Evolutionary conservation across 495 filamentous ascomycete species (phyloP).

Genomic region (Penicillium crystallinum): DNA sequence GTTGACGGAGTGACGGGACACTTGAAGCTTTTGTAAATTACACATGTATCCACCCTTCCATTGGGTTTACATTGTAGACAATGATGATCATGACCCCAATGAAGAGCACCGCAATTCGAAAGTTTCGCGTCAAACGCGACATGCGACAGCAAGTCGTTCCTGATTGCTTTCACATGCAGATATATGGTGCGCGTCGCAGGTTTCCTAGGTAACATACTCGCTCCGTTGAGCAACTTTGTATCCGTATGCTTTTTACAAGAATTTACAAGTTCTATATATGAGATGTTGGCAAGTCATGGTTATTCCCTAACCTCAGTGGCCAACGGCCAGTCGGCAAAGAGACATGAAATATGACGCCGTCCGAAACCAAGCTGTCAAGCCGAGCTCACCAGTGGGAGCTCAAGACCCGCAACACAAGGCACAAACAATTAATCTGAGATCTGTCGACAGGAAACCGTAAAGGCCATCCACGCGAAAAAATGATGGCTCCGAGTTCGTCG

Average conservation of each 20-base stretch:
- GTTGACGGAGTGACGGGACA: constrained; percentile 82
- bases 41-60: constrained; percentile 5
- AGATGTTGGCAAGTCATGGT: constrained; percentile 77
- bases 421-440: constrained; percentile 68
- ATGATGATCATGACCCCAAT: constrained; percentile 26
- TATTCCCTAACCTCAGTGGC: constrained; percentile 76
- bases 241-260: neutral
- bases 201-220: neutral
- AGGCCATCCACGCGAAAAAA: constrained; percentile 58
- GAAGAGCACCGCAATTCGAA: constrained; percentile 2
- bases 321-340: constrained; percentile 76
- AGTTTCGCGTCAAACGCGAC: neutral
- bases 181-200: neutral
- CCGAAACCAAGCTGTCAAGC: constrained; percentile 51
- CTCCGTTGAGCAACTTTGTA: neutral
- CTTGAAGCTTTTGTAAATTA: constrained; percentile 72
- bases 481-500: constrained; percentile 80
- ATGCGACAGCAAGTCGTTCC: neutral
- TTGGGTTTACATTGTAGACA: constrained; percentile 6
- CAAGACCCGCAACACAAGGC: constrained; percentile 47
- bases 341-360: constrained; percentile 83
- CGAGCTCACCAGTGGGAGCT: constrained; percentile 73
- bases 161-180: no score
- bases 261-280: constrained; percentile 2
- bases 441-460: constrained; percentile 83